A percentile compares a stretch with the other conserved stretches of the same genome.
phyloP scores from a whole-genome alignment of 2,329 filamentous ascomycete genomes.

The Talaromyces sp. region DNA sequence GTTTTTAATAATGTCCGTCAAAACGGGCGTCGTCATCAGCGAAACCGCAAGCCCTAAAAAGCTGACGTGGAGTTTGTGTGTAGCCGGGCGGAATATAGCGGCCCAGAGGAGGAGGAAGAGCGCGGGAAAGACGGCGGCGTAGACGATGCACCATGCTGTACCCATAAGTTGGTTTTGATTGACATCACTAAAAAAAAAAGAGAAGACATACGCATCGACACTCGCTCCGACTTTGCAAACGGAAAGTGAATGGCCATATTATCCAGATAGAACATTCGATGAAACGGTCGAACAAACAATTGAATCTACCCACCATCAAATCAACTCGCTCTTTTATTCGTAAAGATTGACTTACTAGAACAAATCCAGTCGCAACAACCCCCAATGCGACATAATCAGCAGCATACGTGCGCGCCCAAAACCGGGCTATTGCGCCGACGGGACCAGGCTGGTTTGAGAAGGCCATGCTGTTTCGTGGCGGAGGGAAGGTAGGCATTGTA shows the following conservation, averaged over 20 bases:
- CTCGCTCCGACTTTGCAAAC: constrained; percentile 77
- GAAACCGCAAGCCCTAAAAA: constrained; percentile 76
- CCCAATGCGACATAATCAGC: constrained; percentile 81
- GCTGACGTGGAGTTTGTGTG: constrained; percentile 81
- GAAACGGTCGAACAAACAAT: constrained; percentile 76
- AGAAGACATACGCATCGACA: constrained; percentile 63
- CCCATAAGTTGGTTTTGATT: neutral
- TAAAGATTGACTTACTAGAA: constrained; percentile 22
- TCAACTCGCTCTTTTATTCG: neutral
- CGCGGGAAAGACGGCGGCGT: constrained; percentile 71
- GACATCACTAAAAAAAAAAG: neutral
- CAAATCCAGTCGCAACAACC: constrained; percentile 64
- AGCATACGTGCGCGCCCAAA: constrained; percentile 71
- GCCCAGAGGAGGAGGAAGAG: constrained; percentile 65
- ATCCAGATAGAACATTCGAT: constrained; percentile 88
- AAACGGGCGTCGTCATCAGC: constrained; percentile 71
- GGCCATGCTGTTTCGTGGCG: constrained; percentile 19
- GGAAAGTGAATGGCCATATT: constrained; percentile 83
- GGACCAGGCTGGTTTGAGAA: constrained; percentile 35
- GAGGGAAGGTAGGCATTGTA: constrained; percentile 15
- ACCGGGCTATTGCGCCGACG: constrained; percentile 48
- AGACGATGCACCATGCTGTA: constrained; percentile 68
- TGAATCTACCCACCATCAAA: constrained; percentile 50
- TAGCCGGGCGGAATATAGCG: constrained; percentile 56
- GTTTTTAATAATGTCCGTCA: constrained; percentile 92